Base-by-base conservation (phyloP, 1,139 yeast genomes). In the Pneumocystis murina region DNA sequence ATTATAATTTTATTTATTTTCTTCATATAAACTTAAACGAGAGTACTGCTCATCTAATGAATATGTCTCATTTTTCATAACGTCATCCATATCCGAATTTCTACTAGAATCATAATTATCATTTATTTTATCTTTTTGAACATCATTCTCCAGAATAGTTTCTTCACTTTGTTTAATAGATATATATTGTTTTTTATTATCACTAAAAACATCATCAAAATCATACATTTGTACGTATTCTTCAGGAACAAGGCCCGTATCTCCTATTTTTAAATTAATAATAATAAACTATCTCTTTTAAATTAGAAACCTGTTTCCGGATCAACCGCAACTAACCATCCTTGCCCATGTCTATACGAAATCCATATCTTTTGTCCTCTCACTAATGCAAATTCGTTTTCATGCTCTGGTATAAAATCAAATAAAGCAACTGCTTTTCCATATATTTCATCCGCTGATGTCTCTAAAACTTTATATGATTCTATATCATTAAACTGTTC, bases 271-370 rank as follows among this genome's bases (percentile, higher is more conserved):
- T 36, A 12, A 30, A 35, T 38, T 3, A 41, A 38, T 17, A 48
- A 2, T 12, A 7, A 17, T 35, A 36, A 33, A 3, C 12, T 30
- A 20, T 12, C 17, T n/a, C 17, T 20, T 54, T 35, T 33, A 28
- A 30, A 54, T 24, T 3, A 17, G 16, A 62, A 54, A 43, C 68
- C 70, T 3, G 86, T 80, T 41, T 74, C 79, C 0, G 90, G 86
- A 71, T 87, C 91, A 69, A 85, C 88, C 0, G 97, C 97, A 62
- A 92, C 97, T 4, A 94, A 79, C 99, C 98, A 92, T 6, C 99
- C 99, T 73, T 92, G 97, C 28, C 97, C 97, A 73, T 92, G 96
- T 67, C 95, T 82, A 73, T 91, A 91, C 66, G 86, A 84, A 40
- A 92, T 86, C 82, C 92, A 86, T 2, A 94, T 83, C 24, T 83